Base-by-base conservation (phyloP, 176 grass and related monocot genomes). In the Triticum urartu region DNA sequence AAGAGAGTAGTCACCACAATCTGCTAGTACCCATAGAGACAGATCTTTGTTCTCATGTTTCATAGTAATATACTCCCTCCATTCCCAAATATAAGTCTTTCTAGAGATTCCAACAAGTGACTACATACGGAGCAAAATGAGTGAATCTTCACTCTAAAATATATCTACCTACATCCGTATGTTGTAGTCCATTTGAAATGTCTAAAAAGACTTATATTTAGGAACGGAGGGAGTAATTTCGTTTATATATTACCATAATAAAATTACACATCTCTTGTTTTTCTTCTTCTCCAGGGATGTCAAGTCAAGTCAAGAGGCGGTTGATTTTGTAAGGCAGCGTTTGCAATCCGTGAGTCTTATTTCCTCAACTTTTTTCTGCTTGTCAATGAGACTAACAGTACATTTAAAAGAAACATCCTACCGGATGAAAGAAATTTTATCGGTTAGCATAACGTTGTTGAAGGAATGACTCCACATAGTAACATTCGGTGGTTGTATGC, bases 291-390 rank as follows among this genome's bases (percentile, higher is more conserved):
- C 11, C 67, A 85, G 82, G 87, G 7, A 22, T 4, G 26, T 6
- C 34, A 58, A 59, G 87, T 20, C 77, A 80, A 33, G 42, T 80
- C 34, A 74, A 47, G 5, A 5, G 5, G 68, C 73, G 34, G 82
- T 85, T 66, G 9, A 59, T 43, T 68, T 21, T 54, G 34, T 85
- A 81, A 24, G 0, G 45, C 10, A 6, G 18, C 1, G 22, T 32
- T 68, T 88, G 42, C 5, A 2, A 71, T n/a, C 4, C 0, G 87
- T 84, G 87, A 89, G 81, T 80, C 14, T 75, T 21, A 42, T 11
- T 17, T 14, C 18, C 43, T 75, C 20, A 30, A 5, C 48, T 32
- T 30, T 52, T 52, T 42, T 75, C 25, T 75, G 43, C 43, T 75
- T 79, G 36, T 35, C 20, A 35, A 26, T 48, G 32, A 5, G 1